phyloP scores from a whole-genome alignment of 805 yeast species.

The Suhomyces faveliae region DNA sequence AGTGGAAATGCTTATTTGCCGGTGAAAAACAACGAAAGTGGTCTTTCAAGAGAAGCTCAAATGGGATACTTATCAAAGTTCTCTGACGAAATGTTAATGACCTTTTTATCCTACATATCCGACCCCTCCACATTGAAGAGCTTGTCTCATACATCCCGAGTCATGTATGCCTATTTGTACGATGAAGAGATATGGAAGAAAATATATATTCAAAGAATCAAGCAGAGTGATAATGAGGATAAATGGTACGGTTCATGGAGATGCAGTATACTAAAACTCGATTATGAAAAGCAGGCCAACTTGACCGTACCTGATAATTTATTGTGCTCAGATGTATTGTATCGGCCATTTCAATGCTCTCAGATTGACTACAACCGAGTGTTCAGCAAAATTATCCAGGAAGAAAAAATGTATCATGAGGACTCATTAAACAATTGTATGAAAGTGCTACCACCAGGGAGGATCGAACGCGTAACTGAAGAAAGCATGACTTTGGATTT shows the following conservation, averaged over 20 bases:
- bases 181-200: conserved; percentile 84
- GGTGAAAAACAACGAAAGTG: conserved; percentile 13
- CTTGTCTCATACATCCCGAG: conserved; percentile 60
- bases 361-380: conserved; percentile 57
- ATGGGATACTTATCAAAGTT: conserved; percentile 55
- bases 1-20: conserved; percentile 61
- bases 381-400: conserved; percentile 48
- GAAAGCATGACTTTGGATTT: conserved; percentile 36
- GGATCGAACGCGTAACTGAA: conserved; percentile 56
- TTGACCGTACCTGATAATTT: conserved; percentile 48
- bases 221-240: conserved; percentile 12
- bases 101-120: conserved; percentile 49
- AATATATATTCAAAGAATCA: conserved; percentile 35
- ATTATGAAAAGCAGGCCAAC: conserved; percentile 38
- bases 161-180: conserved; percentile 67
- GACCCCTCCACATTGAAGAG: conserved; percentile 47
- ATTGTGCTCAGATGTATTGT: conserved; percentile 74
- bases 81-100: conserved; percentile 63
- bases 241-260: conserved; percentile 85
- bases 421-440: conserved; percentile 16
- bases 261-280: conserved; percentile 48
- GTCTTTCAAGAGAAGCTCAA: conserved; percentile 25
- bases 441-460: conserved; percentile 30
- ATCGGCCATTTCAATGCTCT: conserved; percentile 80
- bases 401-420: conserved; percentile 38